These are phyloP conservation scores for Magnaporthiopsis rhizophila DNA, from an alignment of 2,329 filamentous ascomycete species.

Conservation along the genomic window DNA sequence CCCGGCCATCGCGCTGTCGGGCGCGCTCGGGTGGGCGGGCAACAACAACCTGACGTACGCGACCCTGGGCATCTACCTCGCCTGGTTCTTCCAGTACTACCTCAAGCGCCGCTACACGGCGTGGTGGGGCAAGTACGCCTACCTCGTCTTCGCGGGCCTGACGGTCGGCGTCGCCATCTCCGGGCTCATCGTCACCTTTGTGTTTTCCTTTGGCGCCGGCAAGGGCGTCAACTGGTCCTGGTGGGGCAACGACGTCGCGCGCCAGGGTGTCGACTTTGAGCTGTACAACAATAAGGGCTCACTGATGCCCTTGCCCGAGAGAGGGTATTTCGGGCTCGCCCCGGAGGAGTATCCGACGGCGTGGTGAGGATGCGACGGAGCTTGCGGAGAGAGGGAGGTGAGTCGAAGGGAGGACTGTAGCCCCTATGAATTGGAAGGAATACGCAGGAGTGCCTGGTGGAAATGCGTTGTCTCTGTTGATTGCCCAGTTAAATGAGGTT, in stretches of 20 bases:
- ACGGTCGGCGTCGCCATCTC: slow-evolving; percentile 23
- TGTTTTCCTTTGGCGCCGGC: slow-evolving; percentile 28
- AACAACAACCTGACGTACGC: slow-evolving; percentile 16
- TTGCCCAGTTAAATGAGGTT: too few species aligned
- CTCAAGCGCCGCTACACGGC: slow-evolving; percentile 15
- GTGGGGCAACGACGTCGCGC: slow-evolving; percentile 39
- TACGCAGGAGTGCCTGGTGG: too few species aligned
- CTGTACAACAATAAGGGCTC: slow-evolving; percentile 3
- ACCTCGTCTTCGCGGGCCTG: slow-evolving; percentile 23
- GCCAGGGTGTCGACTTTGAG: slow-evolving; percentile 20
- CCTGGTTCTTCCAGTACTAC: slow-evolving; percentile 19
- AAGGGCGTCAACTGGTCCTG: slow-evolving; percentile 24
- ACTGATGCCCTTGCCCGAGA: slow-evolving; percentile 6
- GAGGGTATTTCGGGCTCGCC: slow-evolving; percentile 9
- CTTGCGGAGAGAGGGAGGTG: too few species aligned
- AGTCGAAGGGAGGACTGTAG: neutral
- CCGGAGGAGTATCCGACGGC: neutral
- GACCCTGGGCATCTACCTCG: slow-evolving; percentile 14
- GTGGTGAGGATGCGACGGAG: neutral
- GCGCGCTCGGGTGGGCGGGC: slow-evolving; percentile 10
- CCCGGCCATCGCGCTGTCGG: slow-evolving; percentile 10
- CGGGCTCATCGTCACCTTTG: slow-evolving; percentile 31
- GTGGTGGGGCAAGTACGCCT: slow-evolving; percentile 25
- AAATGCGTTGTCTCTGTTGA: too few species aligned
- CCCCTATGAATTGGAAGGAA: too few species aligned